Base-by-base conservation (phyloP, 1,284 basidiomycete genomes). In the Pascua sp. region DNA sequence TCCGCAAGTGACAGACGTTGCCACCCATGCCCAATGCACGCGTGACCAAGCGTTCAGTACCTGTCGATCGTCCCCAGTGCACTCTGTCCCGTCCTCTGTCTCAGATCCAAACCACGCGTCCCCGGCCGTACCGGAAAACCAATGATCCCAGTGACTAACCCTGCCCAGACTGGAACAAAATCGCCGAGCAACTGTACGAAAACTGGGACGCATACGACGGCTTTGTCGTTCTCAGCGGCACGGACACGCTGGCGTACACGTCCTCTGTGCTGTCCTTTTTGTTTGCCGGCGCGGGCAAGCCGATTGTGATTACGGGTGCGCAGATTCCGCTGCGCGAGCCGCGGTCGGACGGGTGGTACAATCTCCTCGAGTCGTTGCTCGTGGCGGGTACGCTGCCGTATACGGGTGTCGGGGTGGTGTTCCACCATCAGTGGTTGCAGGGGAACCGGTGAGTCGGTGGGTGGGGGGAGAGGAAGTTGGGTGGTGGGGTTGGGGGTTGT, bases 161-260 rank as follows among this genome's bases (percentile, higher is more conserved):
- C 24, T 7, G n/a, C 12, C 1, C 57, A 76, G 73, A 76, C 54
- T 76, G 72, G 71, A 76, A 76, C 58, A 69, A 53, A 13, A 74
- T 76, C 49, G 73, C 73, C 15, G 37, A 47, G 45, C 61, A 74
- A 5, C 60, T 76, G n/a, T 60, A 68, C 47, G 65, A 70, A 50
- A 69, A 74, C 57, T 76, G 71, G 71, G 66, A 70, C 46, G 54
- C 55, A 8, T 74, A 76, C 56, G 71, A 71, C 24, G 73, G 73
- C 2, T 76, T 76, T 51, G 63, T 76, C 42, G 69, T 76, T 10
- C 65, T 76, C 15, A 69, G 67, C 17, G 73, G 73, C 2, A 76
- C 73, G 7, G 73, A 76, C 61, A 76, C 73, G 24, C 64, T 76
- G 18, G 70, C 72, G 11, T 76, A 76, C 65, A 76, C 73, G 8